These are phyloP conservation scores for Colletotrichum tamarilloi DNA, from an alignment of 2,329 filamentous ascomycete genomes.

Conservation along the genomic window DNA sequence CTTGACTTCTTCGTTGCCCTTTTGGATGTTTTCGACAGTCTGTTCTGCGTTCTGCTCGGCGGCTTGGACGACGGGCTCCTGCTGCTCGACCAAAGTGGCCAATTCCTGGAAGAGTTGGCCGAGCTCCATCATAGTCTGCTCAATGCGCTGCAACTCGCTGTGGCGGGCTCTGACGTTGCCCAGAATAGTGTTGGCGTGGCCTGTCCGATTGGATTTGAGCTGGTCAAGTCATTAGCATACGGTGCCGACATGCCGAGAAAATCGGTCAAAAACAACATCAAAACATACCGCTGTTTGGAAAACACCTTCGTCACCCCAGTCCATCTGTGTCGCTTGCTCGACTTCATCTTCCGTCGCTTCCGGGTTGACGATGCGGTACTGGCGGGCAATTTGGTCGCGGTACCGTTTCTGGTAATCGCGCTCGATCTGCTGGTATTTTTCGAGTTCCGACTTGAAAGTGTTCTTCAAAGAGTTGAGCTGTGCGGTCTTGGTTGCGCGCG, in stretches of 20 bases:
- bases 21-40: constrained; percentile 74
- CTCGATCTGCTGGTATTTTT: constrained; percentile 79
- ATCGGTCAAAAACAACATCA: neutral
- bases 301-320: constrained; percentile 83
- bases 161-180: constrained; percentile 85
- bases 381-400: constrained; percentile 81
- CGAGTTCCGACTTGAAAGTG: constrained; percentile 77
- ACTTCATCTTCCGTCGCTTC: constrained; percentile 82
- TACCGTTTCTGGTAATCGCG: constrained; percentile 76
- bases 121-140: constrained; percentile 78
- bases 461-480: constrained; percentile 77
- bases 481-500: constrained; percentile 74
- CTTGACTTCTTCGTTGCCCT: constrained; percentile 76
- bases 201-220: constrained; percentile 80
- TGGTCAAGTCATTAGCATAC: constrained; percentile 46
- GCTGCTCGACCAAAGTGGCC: constrained; percentile 77
- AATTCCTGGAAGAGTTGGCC: constrained; percentile 79
- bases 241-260: neutral
- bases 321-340: constrained; percentile 72
- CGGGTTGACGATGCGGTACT: constrained; percentile 85
- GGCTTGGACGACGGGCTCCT: constrained; percentile 72
- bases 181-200: constrained; percentile 78
- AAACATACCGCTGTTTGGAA: constrained; percentile 82
- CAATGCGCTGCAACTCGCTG: constrained; percentile 85
- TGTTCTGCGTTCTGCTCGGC: constrained; percentile 74